A percentile compares a stretch with the other conserved stretches of the same genome.
Evolutionary conservation across 1,284 basidiomycete genomes (phyloP).

Genomic region (Heterobasidion parviporum): DNA sequence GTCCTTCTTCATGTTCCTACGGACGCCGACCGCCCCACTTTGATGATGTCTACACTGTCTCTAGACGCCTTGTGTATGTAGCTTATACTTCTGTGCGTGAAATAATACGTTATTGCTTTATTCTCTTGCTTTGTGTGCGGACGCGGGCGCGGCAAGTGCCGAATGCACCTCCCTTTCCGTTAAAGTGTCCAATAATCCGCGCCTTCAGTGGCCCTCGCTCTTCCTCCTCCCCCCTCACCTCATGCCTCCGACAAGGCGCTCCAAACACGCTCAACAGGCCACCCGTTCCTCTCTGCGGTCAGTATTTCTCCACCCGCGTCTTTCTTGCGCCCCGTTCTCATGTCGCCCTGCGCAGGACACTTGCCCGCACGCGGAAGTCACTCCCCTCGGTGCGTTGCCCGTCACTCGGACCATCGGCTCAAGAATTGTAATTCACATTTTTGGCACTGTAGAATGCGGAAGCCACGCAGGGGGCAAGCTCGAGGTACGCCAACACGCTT

Average conservation of each 20-base stretch:
- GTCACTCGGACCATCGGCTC: no score
- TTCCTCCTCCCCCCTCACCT: not conserved
- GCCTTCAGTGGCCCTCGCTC: not conserved
- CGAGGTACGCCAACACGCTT: not conserved
- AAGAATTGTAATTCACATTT: no score
- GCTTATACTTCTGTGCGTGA: not conserved
- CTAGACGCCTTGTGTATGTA: not conserved
- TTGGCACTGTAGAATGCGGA: not conserved
- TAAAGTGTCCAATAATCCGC: not conserved
- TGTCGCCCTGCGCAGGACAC: no score
- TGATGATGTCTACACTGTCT: not conserved
- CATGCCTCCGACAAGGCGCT: not conserved
- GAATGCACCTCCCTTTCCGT: not conserved
- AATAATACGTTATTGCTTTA: not conserved
- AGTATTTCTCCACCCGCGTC: not conserved
- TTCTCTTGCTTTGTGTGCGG: not conserved
- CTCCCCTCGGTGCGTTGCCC: not conserved
- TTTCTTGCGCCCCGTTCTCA: no score
- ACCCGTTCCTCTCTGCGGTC: not conserved
- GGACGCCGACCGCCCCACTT: no score
- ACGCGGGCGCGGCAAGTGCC: not conserved
- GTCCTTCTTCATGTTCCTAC: no score
- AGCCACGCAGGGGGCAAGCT: not conserved
- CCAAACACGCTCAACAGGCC: not conserved
- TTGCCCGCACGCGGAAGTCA: not conserved